Evolutionary conservation across 73 alveolate genomes (phyloP).

Genomic region (Tetrahymena borealis): DNA sequence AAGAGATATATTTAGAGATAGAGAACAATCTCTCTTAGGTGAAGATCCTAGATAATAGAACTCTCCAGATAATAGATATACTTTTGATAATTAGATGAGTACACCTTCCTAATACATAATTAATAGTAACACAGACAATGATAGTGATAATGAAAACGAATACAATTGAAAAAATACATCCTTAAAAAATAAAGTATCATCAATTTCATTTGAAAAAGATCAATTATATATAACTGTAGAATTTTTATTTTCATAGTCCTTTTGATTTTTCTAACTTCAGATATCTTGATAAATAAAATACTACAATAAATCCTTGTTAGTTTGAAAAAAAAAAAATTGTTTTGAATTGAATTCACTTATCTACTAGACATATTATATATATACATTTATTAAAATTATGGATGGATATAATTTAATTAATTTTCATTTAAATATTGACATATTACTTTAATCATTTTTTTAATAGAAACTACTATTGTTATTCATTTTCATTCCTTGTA

Average conservation of each 20-base stretch:
- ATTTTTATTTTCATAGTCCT: too few species aligned
- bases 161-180: neutral
- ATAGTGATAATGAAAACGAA: neutral
- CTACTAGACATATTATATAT: neutral
- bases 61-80: neutral
- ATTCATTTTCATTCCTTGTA: neutral
- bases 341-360: neutral
- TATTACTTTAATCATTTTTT: neutral
- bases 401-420: too few species aligned
- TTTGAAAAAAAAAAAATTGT: too few species aligned
- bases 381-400: too few species aligned
- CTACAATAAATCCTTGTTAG: too few species aligned
- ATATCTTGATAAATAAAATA: too few species aligned
- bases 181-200: neutral
- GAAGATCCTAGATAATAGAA: neutral
- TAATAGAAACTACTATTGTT: neutral
- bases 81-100: neutral
- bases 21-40: neutral
- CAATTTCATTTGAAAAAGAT: too few species aligned
- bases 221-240: too few species aligned
- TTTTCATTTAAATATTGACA: neutral
- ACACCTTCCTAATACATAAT: neutral
- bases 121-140: neutral
- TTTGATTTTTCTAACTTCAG: too few species aligned
- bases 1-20: neutral